phyloP scores from a whole-genome alignment of 2,329 filamentous ascomycete species.

The Microdochium nivale region DNA sequence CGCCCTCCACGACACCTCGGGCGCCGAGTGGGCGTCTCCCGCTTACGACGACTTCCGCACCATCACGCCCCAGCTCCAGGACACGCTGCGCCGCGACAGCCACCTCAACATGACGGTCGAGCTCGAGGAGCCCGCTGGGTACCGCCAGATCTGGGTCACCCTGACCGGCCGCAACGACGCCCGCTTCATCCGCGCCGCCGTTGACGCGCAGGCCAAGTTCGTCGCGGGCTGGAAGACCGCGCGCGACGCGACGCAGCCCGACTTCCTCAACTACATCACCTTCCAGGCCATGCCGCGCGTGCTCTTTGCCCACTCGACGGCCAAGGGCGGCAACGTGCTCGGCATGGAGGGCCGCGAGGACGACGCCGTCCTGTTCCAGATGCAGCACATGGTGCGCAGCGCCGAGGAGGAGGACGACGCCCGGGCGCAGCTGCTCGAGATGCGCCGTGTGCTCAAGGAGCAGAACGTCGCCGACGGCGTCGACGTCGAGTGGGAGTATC shows the following conservation, averaged over 20 bases:
- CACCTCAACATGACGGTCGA: not conserved
- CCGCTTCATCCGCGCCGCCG: slow-evolving; percentile 23
- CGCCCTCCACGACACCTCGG: not conserved
- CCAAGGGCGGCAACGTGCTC: slow-evolving; percentile 26
- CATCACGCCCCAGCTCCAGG: not conserved
- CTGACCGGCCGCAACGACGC: not conserved
- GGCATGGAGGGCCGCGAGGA: slow-evolving; percentile 22
- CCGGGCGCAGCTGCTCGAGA: slow-evolving; percentile 16
- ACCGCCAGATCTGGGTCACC: not conserved
- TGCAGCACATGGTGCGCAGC: slow-evolving; percentile 18
- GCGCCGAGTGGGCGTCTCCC: not conserved
- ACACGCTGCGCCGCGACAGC: not conserved
- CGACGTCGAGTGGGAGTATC: slow-evolving; percentile 19
- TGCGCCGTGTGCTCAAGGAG: slow-evolving; percentile 14
- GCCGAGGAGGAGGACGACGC: slow-evolving; percentile 15
- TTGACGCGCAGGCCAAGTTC: slow-evolving; percentile 26
- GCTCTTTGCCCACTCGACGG: slow-evolving; percentile 17
- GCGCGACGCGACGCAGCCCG: slow-evolving; percentile 6
- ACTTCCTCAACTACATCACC: slow-evolving; percentile 17
- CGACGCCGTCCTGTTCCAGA: slow-evolving; percentile 18
- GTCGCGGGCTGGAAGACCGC: slow-evolving; percentile 18
- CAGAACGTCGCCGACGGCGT: not conserved
- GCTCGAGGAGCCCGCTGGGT: not conserved
- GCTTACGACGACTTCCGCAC: not conserved
- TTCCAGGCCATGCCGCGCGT: slow-evolving; percentile 26